phyloP scores from a whole-genome alignment of 2,329 filamentous ascomycete genomes.

The Ilyonectria robusta region DNA sequence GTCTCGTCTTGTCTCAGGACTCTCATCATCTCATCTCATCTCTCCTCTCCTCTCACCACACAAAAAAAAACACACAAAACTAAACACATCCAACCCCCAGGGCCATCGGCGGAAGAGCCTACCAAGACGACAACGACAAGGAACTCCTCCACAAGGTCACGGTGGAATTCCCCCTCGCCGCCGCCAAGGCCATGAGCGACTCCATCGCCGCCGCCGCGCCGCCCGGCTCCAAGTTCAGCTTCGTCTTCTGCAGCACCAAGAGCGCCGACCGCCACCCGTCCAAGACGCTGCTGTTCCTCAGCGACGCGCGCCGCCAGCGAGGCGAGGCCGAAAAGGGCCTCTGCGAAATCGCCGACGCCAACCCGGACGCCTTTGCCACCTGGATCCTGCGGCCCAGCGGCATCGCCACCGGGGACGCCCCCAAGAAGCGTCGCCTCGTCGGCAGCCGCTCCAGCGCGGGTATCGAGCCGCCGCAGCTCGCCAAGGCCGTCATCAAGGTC shows the following conservation, averaged over 20 bases:
- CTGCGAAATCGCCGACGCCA: slow-evolving; percentile 54
- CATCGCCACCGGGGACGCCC: slow-evolving; percentile 44
- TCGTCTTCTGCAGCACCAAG: slow-evolving; percentile 60
- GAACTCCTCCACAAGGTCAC: slow-evolving; percentile 64
- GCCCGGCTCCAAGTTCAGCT: slow-evolving; percentile 55
- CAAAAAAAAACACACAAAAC: neutral
- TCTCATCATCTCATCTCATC: neutral
- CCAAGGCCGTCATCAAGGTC: slow-evolving; percentile 54
- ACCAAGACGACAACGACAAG: slow-evolving; percentile 64
- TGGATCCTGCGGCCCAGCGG: slow-evolving; percentile 55
- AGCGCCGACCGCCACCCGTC: slow-evolving; percentile 52
- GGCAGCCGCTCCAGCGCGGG: slow-evolving; percentile 48
- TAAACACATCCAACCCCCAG: slow-evolving; percentile 40
- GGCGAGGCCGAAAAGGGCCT: slow-evolving; percentile 58
- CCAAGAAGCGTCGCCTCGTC: slow-evolving; percentile 47
- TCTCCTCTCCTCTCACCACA: no score
- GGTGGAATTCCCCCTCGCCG: slow-evolving; percentile 71
- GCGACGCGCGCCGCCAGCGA: slow-evolving; percentile 56
- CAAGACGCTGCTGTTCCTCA: slow-evolving; percentile 54
- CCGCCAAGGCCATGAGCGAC: slow-evolving; percentile 67
- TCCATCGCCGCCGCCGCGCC: slow-evolving; percentile 50
- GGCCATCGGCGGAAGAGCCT: slow-evolving; percentile 60
- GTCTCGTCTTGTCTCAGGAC: neutral
- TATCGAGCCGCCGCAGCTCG: slow-evolving; percentile 55
- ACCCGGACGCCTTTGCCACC: slow-evolving; percentile 50